Evolutionary conservation across 805 yeast species (phyloP).

Genomic region (Yarrowia sp.): DNA sequence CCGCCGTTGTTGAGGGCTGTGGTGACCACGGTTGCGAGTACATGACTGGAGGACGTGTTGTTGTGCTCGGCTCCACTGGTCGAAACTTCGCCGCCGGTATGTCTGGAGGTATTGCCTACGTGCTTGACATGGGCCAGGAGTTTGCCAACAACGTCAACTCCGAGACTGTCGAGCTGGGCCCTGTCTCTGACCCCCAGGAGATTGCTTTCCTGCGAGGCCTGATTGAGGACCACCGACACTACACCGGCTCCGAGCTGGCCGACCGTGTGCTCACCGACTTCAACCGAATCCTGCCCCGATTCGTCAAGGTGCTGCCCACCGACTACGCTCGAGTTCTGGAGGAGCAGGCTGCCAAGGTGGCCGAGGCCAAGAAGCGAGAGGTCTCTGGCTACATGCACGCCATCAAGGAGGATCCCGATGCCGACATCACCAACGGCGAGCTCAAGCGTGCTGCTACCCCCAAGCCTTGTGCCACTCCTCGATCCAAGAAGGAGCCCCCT

Average conservation of each 20-base stretch:
- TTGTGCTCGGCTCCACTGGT: slow-evolving; percentile 89
- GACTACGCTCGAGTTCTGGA: slow-evolving; percentile 92
- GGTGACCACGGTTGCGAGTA: slow-evolving; percentile 99
- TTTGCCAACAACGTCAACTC: slow-evolving; percentile 79
- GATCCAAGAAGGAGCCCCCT: slow-evolving; percentile 68
- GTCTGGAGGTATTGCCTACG: slow-evolving; percentile 99
- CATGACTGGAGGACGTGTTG: slow-evolving; percentile 99
- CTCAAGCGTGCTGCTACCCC: slow-evolving; percentile 57
- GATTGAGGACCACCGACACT: slow-evolving; percentile 93
- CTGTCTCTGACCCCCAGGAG: slow-evolving; percentile 84
- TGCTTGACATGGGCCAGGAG: slow-evolving; percentile 93
- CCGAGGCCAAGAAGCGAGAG: slow-evolving; percentile 70
- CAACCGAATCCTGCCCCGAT: slow-evolving; percentile 84
- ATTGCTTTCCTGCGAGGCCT: slow-evolving; percentile 92
- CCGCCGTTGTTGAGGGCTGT: slow-evolving; percentile 93
- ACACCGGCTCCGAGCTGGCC: slow-evolving; percentile 91
- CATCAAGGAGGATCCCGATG: slow-evolving; percentile 80
- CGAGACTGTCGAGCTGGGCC: slow-evolving; percentile 80
- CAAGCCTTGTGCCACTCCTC: slow-evolving; percentile 48
- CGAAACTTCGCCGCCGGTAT: slow-evolving; percentile 96
- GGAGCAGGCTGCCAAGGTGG: slow-evolving; percentile 69
- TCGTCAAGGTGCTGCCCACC: slow-evolving; percentile 89
- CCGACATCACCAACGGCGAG: slow-evolving; percentile 91
- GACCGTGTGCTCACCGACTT: slow-evolving; percentile 81
- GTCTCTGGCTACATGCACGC: slow-evolving; percentile 66